Conservation (phyloP, 176 grass and related monocot genomes). For the Aegilops speltoides region DNA sequence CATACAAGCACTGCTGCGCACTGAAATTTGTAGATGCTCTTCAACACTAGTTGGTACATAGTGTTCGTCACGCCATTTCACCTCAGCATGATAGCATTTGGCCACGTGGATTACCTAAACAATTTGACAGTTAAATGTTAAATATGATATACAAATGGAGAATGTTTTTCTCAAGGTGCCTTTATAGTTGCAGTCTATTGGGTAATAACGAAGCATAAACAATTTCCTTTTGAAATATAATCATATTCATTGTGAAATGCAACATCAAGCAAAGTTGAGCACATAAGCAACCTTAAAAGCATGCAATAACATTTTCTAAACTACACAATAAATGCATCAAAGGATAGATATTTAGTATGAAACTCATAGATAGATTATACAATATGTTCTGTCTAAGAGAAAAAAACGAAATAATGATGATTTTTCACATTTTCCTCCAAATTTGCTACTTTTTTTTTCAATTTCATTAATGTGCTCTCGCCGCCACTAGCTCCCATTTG, state of each 20-base stretch:
- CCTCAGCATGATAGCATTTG: neutral
- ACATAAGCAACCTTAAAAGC: neutral
- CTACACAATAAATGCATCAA: neutral
- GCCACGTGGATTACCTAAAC: neutral
- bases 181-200: neutral
- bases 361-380: neutral
- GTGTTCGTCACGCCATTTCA: conserved; percentile 3
- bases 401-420: neutral
- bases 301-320: neutral
- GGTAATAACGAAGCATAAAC: neutral
- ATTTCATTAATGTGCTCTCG: neutral
- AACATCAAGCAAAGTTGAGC: neutral
- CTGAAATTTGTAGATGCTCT: neutral
- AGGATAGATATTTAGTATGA: neutral
- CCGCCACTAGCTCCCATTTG: neutral
- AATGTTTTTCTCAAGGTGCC: neutral
- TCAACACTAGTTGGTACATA: neutral
- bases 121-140: neutral
- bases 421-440: neutral
- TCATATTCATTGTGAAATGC: neutral
- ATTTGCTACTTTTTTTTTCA: neutral
- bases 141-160: neutral
- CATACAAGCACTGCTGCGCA: conserved; percentile 12
- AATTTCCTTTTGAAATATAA: neutral
- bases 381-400: too few species aligned